Conservation (phyloP, 2,329 filamentous ascomycete genomes). For the Monosporascus sp. region DNA sequence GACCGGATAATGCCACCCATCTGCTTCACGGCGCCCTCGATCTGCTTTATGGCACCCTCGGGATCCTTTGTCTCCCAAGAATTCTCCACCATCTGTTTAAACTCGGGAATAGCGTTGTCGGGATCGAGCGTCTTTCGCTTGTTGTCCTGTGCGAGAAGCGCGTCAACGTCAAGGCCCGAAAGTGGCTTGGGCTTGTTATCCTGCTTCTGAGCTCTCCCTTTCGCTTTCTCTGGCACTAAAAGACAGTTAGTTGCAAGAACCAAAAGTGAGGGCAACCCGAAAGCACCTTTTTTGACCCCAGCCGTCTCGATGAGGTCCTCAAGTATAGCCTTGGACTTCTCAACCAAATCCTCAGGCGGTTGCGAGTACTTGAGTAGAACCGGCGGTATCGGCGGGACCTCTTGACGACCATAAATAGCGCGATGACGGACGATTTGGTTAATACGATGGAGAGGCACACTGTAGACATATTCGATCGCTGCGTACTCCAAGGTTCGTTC, state of each 20-base stretch:
- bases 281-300: slow-evolving; percentile 73
- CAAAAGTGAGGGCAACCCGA: slow-evolving; percentile 2
- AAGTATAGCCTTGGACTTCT: slow-evolving; percentile 51
- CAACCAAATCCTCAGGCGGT: slow-evolving; percentile 62
- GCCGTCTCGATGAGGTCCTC: slow-evolving; percentile 61
- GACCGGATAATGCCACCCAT: slow-evolving; percentile 66
- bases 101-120: slow-evolving; percentile 81
- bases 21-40: slow-evolving; percentile 66
- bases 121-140: slow-evolving; percentile 38
- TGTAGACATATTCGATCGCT: slow-evolving; percentile 74
- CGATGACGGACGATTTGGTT: slow-evolving; percentile 80
- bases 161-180: slow-evolving; percentile 82
- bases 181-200: slow-evolving; percentile 67
- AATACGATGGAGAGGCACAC: slow-evolving; percentile 80
- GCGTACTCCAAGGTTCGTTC: slow-evolving; percentile 57
- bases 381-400: slow-evolving; percentile 45
- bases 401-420: slow-evolving; percentile 64
- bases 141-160: slow-evolving; percentile 50
- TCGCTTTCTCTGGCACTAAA: slow-evolving; percentile 70
- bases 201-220: slow-evolving; percentile 59
- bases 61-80: no score
- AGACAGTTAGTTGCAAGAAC: slow-evolving; percentile 19
- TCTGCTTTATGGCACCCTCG: slow-evolving; percentile 53
- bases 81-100: slow-evolving; percentile 69
- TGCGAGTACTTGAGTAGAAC: slow-evolving; percentile 67